phyloP scores from a whole-genome alignment of 1,139 yeast species.

The Geotrichum citri-aurantii region DNA sequence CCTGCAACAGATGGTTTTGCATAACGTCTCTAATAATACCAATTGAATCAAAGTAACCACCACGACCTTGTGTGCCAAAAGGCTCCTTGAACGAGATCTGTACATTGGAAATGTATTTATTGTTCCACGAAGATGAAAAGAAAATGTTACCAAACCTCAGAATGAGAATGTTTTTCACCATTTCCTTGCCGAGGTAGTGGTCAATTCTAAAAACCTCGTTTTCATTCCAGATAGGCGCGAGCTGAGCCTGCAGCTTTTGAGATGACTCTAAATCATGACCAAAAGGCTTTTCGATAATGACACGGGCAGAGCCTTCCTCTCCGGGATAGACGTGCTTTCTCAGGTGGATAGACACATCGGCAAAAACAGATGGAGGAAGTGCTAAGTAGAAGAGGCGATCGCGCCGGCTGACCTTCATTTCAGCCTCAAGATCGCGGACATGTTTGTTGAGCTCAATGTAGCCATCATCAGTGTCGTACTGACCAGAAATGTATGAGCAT shows the following conservation, averaged over 20 bases:
- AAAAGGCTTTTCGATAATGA: slow-evolving; percentile 95
- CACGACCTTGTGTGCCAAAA: slow-evolving; percentile 97
- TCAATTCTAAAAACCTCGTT: slow-evolving; percentile 93
- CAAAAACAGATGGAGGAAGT: slow-evolving; percentile 88
- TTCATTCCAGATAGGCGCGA: slow-evolving; percentile 84
- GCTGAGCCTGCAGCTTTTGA: slow-evolving; percentile 64
- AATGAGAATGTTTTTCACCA: slow-evolving; percentile 89
- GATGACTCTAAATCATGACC: slow-evolving; percentile 85
- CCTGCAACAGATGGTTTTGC: slow-evolving; percentile 96
- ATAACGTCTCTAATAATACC: slow-evolving; percentile 97
- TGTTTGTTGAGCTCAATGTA: slow-evolving; percentile 51
- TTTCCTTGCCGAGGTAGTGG: slow-evolving; percentile 94
- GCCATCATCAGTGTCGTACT: slow-evolving; percentile 75
- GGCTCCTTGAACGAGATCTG: slow-evolving; percentile 93
- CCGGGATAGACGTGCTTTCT: slow-evolving; percentile 62
- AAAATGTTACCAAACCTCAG: slow-evolving; percentile 86
- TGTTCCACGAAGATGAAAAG: slow-evolving; percentile 82
- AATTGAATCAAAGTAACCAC: slow-evolving; percentile 91
- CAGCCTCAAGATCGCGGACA: slow-evolving; percentile 55
- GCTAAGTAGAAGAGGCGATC: slow-evolving; percentile 84
- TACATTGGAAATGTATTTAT: slow-evolving; percentile 65
- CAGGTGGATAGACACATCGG: slow-evolving; percentile 67
- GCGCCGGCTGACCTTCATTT: slow-evolving; percentile 36
- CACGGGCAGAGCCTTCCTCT: slow-evolving; percentile 60
- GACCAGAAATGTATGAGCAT: slow-evolving; percentile 66